Conservation (phyloP, 257 asterid genomes). For the Lantana camara region DNA sequence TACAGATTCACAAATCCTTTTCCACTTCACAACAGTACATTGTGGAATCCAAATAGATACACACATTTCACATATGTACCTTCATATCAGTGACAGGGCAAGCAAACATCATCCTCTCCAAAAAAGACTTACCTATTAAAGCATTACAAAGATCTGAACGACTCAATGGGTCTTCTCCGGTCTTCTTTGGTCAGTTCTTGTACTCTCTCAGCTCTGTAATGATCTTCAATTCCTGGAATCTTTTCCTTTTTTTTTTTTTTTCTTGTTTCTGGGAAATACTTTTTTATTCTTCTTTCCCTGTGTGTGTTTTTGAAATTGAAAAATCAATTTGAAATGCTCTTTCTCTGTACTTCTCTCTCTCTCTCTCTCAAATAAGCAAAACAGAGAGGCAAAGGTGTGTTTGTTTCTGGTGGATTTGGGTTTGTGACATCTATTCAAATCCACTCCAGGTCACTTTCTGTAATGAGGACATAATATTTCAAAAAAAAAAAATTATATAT, state of each 20-base stretch:
- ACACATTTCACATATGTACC: slow-evolving; percentile 21
- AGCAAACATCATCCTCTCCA: not conserved
- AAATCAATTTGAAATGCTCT: not conserved
- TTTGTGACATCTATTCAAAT: slow-evolving; percentile 28
- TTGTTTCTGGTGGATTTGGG: slow-evolving; percentile 23
- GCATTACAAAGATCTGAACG: slow-evolving; percentile 48
- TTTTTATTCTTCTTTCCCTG: slow-evolving; percentile 14
- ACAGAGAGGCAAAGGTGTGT: slow-evolving; percentile 17
- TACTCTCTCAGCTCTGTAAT: slow-evolving; percentile 28
- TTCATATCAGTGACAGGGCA: slow-evolving; percentile 12
- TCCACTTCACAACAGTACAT: slow-evolving; percentile 24
- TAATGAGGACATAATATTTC: not conserved
- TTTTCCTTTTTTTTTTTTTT: slow-evolving; percentile 5
- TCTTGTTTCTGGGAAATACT: slow-evolving; percentile 16
- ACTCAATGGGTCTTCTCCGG: slow-evolving; percentile 35
- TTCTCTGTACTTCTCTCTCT: slow-evolving; percentile 11
- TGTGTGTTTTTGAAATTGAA: slow-evolving; percentile 22
- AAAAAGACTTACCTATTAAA: slow-evolving; percentile 35
- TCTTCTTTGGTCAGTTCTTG: slow-evolving; percentile 30
- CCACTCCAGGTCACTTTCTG: slow-evolving; percentile 26
- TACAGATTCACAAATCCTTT: slow-evolving; percentile 32
- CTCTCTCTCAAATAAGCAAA: not conserved
- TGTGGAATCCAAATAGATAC: slow-evolving; percentile 29
- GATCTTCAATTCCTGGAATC: slow-evolving; percentile 22
- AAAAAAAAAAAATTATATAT: not conserved